Conservation (phyloP, 257 asterid genomes). For the Scutellaria baicalensis region DNA sequence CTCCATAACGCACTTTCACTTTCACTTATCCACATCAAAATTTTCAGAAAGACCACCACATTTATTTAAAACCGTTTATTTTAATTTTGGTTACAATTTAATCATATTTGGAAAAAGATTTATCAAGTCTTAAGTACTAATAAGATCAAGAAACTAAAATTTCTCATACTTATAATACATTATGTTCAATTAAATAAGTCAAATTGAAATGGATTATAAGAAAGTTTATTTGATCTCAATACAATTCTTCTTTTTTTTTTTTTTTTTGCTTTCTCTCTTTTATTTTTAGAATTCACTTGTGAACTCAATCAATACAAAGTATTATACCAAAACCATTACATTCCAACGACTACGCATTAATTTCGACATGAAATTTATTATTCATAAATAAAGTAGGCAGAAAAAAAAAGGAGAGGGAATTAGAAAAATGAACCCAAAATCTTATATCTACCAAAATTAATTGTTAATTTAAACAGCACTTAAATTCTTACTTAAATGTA, state of each 20-base stretch:
- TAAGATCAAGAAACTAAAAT: too few species aligned
- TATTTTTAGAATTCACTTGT: too few species aligned
- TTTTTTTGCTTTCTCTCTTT: too few species aligned
- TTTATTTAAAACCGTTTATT: background rate
- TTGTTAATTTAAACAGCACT: background rate
- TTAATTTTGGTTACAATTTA: too few species aligned
- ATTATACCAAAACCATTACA: background rate
- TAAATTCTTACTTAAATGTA: background rate
- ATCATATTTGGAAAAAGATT: too few species aligned
- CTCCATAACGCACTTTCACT: background rate
- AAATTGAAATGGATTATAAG: too few species aligned
- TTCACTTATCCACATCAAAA: background rate
- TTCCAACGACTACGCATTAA: constrained; percentile 5
- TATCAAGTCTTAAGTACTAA: too few species aligned
- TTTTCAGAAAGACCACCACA: background rate
- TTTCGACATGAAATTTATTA: background rate
- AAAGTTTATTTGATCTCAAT: too few species aligned
- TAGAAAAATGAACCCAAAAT: background rate
- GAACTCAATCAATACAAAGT: background rate
- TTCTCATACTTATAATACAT: too few species aligned
- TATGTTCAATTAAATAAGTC: too few species aligned
- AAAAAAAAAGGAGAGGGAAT: background rate
- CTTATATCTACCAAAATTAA: background rate
- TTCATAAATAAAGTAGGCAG: background rate
- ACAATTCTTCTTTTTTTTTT: too few species aligned